A percentile compares a stretch with the other conserved stretches of the same genome.
Evolutionary conservation across 768 basidiomycete genomes (phyloP).

Genomic region (Phylloporus arenicola): DNA sequence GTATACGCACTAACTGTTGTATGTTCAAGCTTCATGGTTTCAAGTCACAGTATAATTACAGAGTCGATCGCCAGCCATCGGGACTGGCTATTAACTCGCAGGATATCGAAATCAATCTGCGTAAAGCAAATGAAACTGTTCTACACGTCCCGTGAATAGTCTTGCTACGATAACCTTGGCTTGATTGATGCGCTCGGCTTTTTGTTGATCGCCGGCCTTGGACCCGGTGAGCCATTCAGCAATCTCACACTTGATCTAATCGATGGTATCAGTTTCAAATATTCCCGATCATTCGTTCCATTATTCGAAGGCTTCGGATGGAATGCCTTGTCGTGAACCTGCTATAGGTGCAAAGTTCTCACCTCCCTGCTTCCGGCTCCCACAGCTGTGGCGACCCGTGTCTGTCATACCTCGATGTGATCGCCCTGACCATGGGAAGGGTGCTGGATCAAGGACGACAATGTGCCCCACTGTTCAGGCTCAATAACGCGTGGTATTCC

Average conservation of each 20-base stretch:
- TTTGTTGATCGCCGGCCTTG: neutral
- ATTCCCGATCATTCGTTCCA: constrained; percentile 6
- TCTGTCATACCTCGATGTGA: neutral
- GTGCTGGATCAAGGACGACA: neutral
- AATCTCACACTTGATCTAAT: neutral
- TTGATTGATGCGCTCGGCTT: neutral
- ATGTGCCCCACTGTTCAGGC: constrained; percentile 2
- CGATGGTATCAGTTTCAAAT: constrained; percentile 9
- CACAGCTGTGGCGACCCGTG: constrained; percentile 1
- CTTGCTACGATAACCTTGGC: neutral
- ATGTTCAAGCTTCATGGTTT: too few species aligned
- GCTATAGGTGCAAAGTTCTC: neutral
- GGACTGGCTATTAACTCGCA: neutral
- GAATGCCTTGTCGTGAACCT: neutral
- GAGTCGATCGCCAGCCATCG: neutral
- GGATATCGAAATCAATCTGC: neutral
- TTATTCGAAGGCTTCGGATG: neutral
- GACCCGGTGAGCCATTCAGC: neutral
- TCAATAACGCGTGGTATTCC: neutral
- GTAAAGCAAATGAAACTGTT: neutral
- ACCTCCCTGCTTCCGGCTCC: constrained; percentile 2
- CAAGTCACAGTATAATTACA: too few species aligned
- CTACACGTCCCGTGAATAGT: neutral
- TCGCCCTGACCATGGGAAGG: constrained; percentile 17
- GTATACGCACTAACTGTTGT: neutral